Conservation (phyloP, 2,329 filamentous ascomycete species). For the Aspergillus transmontanensis region DNA sequence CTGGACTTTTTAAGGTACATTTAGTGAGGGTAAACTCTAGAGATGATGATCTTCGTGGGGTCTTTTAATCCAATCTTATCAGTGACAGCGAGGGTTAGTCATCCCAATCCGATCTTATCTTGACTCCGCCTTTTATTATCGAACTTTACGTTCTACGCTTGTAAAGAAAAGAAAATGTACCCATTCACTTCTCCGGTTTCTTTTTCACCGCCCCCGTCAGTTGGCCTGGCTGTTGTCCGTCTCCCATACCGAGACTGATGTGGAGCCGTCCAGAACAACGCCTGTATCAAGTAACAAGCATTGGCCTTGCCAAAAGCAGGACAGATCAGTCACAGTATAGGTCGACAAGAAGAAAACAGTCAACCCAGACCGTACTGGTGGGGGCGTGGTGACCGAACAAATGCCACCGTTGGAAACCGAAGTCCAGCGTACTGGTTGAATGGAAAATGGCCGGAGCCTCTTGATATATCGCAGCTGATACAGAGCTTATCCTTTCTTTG, state of each 20-base stretch:
- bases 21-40: background rate
- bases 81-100: background rate
- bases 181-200: background rate
- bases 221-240: conserved; percentile 6
- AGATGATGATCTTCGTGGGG: background rate
- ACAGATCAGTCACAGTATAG: conserved; percentile 25
- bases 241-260: conserved; percentile 10
- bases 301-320: conserved; percentile 7
- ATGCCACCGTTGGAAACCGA: conserved; percentile 8
- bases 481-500: conserved; percentile 48
- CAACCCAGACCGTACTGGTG: conserved; percentile 12
- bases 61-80: background rate
- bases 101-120: background rate
- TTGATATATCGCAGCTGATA: conserved; percentile 56
- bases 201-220: background rate
- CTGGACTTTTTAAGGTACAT: background rate
- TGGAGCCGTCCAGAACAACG: conserved; percentile 6
- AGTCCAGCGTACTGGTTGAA: conserved; percentile 16
- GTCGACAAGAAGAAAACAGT: conserved; percentile 11
- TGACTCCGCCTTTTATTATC: background rate
- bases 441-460: conserved; percentile 17
- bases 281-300: background rate
- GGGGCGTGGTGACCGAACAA: conserved; percentile 8
- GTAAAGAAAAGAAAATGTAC: background rate
- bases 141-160: background rate